Evolutionary conservation across 345 rosid genomes (phyloP).

Genomic region (Heritiera fomes): DNA sequence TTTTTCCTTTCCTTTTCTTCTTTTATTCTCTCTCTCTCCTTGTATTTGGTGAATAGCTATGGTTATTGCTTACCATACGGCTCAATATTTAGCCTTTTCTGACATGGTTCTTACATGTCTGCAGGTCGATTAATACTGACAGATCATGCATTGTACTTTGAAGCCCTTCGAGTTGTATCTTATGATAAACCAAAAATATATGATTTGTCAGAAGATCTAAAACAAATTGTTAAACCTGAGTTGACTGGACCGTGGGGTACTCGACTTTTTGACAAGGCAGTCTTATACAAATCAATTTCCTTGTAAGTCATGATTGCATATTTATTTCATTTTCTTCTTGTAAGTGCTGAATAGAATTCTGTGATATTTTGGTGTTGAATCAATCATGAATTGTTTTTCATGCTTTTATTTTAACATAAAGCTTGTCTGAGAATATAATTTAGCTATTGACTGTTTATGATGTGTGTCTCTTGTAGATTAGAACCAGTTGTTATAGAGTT

Average conservation of each 20-base stretch:
- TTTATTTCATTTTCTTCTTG: conserved; percentile 12
- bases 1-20: neutral
- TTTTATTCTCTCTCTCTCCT: neutral
- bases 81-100: conserved; percentile 2
- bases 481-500: conserved; percentile 89
- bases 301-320: conserved; percentile 57
- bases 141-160: conserved; percentile 90
- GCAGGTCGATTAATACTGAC: conserved; percentile 87
- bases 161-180: conserved; percentile 84
- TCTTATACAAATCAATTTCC: conserved; percentile 76
- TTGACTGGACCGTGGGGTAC: conserved; percentile 99
- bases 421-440: conserved; percentile 21
- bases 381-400: neutral
- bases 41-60: neutral
- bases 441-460: conserved; percentile 21
- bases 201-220: conserved; percentile 78
- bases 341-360: neutral
- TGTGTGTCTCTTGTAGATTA: conserved; percentile 56
- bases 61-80: neutral
- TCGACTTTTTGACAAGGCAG: conserved; percentile 94
- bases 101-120: conserved; percentile 16
- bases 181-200: conserved; percentile 87
- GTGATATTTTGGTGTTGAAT: conserved; percentile 4
- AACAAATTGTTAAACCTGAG: conserved; percentile 89
- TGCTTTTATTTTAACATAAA: neutral